Evolutionary conservation across 1,284 basidiomycete species (phyloP).

Genomic region (Sporisorium iseilematis-ciliati): DNA sequence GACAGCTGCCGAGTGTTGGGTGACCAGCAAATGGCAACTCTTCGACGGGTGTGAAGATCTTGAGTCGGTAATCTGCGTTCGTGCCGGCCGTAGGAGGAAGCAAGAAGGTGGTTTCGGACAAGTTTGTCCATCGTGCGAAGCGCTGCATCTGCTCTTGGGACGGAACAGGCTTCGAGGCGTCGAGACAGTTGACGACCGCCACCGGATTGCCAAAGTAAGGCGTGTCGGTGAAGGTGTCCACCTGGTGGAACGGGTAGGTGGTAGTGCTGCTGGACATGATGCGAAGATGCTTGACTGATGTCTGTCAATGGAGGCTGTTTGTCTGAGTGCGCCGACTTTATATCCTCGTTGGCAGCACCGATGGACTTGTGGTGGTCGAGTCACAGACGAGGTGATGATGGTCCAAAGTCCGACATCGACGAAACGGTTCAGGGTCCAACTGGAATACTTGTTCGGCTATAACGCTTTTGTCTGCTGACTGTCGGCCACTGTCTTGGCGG

Average conservation of each 20-base stretch:
- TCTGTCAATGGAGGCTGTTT: too few relatives aligned
- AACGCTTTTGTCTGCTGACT: constrained; percentile 15
- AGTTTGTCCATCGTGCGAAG: constrained; percentile 63
- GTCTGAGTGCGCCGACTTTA: neutral
- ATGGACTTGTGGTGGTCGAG: constrained; percentile 1
- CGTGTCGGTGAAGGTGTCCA: constrained; percentile 56
- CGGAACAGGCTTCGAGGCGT: constrained; percentile 17
- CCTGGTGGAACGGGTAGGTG: constrained; percentile 51
- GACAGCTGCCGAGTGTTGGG: constrained; percentile 60
- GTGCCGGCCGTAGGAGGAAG: constrained; percentile 32
- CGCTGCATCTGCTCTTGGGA: constrained; percentile 47
- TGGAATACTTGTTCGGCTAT: constrained; percentile 14
- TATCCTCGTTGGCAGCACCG: neutral
- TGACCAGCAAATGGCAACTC: constrained; percentile 65
- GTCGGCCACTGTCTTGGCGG: neutral
- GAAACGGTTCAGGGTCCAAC: constrained; percentile 19
- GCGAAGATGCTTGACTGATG: neutral
- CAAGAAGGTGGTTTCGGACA: constrained; percentile 63
- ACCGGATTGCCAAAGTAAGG: constrained; percentile 61
- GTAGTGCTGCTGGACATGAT: constrained; percentile 14
- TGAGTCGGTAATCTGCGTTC: constrained; percentile 54
- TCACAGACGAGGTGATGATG: constrained; percentile 10
- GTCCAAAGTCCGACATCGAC: neutral
- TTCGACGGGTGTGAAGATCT: constrained; percentile 57
- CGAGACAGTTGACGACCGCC: constrained; percentile 56